phyloP scores from a whole-genome alignment of 495 filamentous ascomycete genomes.

The Penicillium pulvis region DNA sequence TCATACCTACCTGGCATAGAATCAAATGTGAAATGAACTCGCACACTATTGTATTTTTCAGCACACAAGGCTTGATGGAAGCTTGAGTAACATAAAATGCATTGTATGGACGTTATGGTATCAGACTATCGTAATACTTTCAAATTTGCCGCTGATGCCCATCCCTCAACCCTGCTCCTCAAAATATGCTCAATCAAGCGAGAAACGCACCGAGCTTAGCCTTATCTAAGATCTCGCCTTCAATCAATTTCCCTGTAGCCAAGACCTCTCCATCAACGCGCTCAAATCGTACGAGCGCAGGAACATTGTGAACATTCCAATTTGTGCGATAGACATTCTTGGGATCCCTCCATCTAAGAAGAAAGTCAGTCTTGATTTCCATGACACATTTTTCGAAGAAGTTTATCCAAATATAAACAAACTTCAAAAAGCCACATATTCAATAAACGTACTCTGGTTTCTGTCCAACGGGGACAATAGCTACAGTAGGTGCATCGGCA shows the following conservation, averaged over 20 bases:
- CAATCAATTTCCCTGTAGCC: constrained; percentile 30
- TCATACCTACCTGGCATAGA: neutral
- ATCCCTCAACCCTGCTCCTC: neutral
- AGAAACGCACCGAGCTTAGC: constrained; percentile 20
- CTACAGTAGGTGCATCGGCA: constrained; percentile 22
- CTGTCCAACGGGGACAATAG: constrained; percentile 31
- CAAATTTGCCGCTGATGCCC: neutral
- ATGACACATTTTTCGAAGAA: neutral
- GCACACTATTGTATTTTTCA: neutral
- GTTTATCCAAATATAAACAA: neutral
- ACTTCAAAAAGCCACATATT: neutral
- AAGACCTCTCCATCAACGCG: constrained; percentile 26
- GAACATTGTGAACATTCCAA: constrained; percentile 30
- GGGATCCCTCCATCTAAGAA: constrained; percentile 31
- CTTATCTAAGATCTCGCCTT: constrained; percentile 34
- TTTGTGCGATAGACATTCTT: constrained; percentile 31
- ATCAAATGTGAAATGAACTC: neutral
- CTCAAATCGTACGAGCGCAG: constrained; percentile 33
- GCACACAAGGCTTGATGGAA: neutral
- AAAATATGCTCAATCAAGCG: constrained; percentile 5
- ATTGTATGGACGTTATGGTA: neutral
- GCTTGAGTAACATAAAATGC: neutral
- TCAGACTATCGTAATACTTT: neutral
- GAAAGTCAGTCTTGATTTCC: constrained; percentile 2
- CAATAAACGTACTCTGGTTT: constrained; percentile 27